Evolutionary conservation across 306 rosid species (phyloP), one percentile per base, ranked within the genome.

Genomic region (Datisca glomerata): DNA sequence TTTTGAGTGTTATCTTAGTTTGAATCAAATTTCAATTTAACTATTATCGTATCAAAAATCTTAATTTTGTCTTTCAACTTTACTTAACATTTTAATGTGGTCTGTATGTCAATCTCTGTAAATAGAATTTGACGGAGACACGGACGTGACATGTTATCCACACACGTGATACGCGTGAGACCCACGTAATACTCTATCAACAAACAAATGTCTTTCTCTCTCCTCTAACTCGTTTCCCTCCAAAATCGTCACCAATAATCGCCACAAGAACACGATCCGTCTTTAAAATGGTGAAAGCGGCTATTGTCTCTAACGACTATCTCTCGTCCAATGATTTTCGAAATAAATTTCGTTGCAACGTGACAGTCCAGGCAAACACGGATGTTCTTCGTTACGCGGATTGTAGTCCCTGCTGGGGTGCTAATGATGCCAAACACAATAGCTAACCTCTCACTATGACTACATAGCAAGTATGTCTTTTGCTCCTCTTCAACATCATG

Each of bases 361-460:
- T 86, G 96, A 56, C 94, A 79, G 38, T 86, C 94, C 44, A 41
- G 45, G 27, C 96, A 86, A 17, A 82, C 74, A 21, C 94, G 65
- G 18, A 82, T 68, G 43, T 87, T 87, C 78, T 87, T 82, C 17
- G 80, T 79, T 5, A 79, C 66, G 6, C 93, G 77, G 61, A 86
- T 75, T 24, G 85, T 73, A 33, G 69, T 61, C 31, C 93, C 94
- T 0, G 93, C 62, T 10, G 94, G 61, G 23, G 94, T 76, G 70
- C 81, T 79, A 33, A 82, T 73, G 58, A 81, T 76, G 49, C 96
- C 96, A 52, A 73, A 86, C 56, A 70, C 94, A 46, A 82, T 69
- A 40, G 96, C 96, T 25, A 86, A 84, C 69, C 82, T 74, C 55
- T 86, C 96, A 43, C 94, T 86, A 49, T 86, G 96, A 40, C 68